phyloP scores from a whole-genome alignment of 495 filamentous ascomycete genomes.

The Lichenothelia convexa region DNA sequence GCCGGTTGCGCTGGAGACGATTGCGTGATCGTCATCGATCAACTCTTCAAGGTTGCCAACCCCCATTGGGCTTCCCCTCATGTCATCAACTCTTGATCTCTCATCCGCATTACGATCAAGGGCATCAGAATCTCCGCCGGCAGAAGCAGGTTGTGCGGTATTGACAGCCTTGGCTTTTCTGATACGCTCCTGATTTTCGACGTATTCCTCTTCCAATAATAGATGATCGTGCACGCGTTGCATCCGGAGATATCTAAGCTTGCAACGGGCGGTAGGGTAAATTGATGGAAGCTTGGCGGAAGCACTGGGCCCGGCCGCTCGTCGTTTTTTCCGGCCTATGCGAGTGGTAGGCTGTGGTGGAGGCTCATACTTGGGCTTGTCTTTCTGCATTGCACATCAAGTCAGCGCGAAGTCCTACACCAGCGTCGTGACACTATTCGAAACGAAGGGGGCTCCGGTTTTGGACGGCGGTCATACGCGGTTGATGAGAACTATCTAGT shows the following conservation, averaged over 20 bases:
- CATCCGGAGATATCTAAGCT: slow-evolving; percentile 91
- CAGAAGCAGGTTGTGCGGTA: slow-evolving; percentile 34
- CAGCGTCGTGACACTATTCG: neutral
- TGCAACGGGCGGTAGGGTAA: slow-evolving; percentile 90
- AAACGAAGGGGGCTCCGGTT: neutral
- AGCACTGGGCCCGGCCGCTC: slow-evolving; percentile 75
- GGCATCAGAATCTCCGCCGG: slow-evolving; percentile 39
- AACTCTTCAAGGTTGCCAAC: slow-evolving; percentile 96
- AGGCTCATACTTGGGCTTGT: slow-evolving; percentile 98
- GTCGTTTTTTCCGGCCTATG: slow-evolving; percentile 96
- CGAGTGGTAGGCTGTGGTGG: slow-evolving; percentile 92
- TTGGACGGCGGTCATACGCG: slow-evolving; percentile 1
- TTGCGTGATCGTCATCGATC: slow-evolving; percentile 99
- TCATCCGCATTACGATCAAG: slow-evolving; percentile 83
- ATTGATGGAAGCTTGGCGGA: slow-evolving; percentile 86
- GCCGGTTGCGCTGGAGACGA: slow-evolving; percentile 91
- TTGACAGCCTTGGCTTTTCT: slow-evolving; percentile 76
- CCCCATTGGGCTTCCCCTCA: slow-evolving; percentile 96
- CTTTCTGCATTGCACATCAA: slow-evolving; percentile 44
- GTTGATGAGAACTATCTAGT: slow-evolving; percentile 7
- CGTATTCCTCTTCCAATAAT: slow-evolving; percentile 92
- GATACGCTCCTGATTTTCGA: slow-evolving; percentile 92
- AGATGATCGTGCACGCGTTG: slow-evolving; percentile 96
- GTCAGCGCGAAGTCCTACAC: neutral
- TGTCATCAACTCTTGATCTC: slow-evolving; percentile 89